Evolutionary conservation across 176 grass and related monocot species (phyloP).

Genomic region (Oryza punctata): DNA sequence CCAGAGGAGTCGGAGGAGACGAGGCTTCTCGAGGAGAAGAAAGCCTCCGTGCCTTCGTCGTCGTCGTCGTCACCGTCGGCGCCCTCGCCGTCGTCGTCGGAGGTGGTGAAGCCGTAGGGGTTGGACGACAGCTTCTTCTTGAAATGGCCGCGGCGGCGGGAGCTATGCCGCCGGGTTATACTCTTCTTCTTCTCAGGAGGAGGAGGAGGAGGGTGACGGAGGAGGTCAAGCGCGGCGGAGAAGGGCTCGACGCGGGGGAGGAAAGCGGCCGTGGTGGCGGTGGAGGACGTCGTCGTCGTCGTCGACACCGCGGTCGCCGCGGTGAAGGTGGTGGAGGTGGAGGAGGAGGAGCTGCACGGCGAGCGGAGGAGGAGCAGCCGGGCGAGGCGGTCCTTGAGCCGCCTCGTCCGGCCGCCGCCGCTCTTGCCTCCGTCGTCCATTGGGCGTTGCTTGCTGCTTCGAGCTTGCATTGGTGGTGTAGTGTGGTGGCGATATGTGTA

Average conservation of each 20-base stretch:
- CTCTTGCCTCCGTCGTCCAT: slow-evolving; percentile 29
- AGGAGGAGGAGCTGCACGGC: slow-evolving; percentile 55
- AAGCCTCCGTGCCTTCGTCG: slow-evolving; percentile 42
- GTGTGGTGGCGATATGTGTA: background rate
- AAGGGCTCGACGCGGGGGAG: background rate
- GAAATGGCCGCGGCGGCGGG: background rate
- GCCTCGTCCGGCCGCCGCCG: background rate
- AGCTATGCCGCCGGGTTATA: background rate
- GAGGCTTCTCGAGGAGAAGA: slow-evolving; percentile 76
- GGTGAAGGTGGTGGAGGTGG: slow-evolving; percentile 36
- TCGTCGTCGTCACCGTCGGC: background rate
- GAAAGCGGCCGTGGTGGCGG: background rate
- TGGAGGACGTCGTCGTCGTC: slow-evolving; percentile 15
- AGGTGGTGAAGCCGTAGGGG: slow-evolving; percentile 69
- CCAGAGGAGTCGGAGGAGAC: slow-evolving; percentile 64
- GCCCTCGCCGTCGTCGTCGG: slow-evolving; percentile 10
- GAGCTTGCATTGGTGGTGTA: too few species aligned
- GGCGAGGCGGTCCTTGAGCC: slow-evolving; percentile 64
- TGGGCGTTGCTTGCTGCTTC: background rate
- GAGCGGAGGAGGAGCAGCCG: slow-evolving; percentile 61
- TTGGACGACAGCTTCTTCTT: slow-evolving; percentile 44
- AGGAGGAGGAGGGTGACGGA: background rate
- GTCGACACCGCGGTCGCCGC: background rate
- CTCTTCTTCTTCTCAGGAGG: slow-evolving; percentile 9
- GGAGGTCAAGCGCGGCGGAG: slow-evolving; percentile 32